Base-by-base conservation (phyloP, 1,284 basidiomycete species). In the Boletus sp. region DNA sequence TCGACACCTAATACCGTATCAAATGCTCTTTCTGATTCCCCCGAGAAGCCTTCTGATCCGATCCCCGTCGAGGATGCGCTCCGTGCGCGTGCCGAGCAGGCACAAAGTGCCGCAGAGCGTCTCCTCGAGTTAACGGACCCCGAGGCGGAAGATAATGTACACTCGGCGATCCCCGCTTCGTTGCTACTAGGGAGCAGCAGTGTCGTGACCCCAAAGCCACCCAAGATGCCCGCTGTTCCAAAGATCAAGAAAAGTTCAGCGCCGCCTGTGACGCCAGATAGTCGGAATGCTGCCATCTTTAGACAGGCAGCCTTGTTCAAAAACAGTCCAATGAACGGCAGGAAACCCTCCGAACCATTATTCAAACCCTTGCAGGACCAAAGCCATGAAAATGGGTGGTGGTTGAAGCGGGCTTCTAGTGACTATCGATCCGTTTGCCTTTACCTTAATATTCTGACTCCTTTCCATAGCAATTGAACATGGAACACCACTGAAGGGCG, bases 21-120 rank as follows among this genome's bases (percentile, higher is more conserved):
- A 4, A 86, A 85, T 65, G 76, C 84, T 3, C 68, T 86, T 46
- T 88, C 85, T 0, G 80, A 82, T 6, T 82, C 83, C 4, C 68
- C 79, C 11, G 71, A 69, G 27, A 79, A 79, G 57, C 73, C 76
- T 46, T 67, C 68, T 18, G 65, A 68, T 44, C 8, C 36, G 29
- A 70, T 75, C 31, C 78, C 89, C 16, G 83, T 93, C 1, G 92
- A 95, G 67, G 92, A 95, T 68, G 91, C 88, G 35, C 75, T 94
- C 63, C 83, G 86, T 47, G 91, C 91, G 2, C 84, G 92, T 59
- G 93, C 92, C 3, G 90, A 91, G 62, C 93, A 95, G 69, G 94
- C 92, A 0, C 88, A 94, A 67, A 92, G 90, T 67, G 90, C 93
- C 8, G 94, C 92, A 2, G 86, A 91, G 68, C 81, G 89, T 57